A percentile compares a stretch with the other conserved stretches of the same genome.
phyloP scores from a whole-genome alignment of 1,284 basidiomycete genomes.

The Cerrena zonata region DNA sequence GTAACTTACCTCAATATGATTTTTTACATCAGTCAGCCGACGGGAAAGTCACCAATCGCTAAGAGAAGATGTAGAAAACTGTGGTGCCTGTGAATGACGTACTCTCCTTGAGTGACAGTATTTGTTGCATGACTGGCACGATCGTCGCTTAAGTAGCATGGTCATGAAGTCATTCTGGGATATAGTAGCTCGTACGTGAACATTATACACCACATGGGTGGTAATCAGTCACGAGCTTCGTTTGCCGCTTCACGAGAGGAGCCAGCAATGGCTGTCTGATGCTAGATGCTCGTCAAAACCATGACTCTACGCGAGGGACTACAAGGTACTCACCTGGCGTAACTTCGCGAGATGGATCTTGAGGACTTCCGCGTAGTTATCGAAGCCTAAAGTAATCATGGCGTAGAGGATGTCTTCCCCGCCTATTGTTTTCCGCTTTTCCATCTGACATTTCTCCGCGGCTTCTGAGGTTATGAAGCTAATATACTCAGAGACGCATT shows the following conservation, averaged over 20 bases:
- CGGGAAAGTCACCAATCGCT: too few species aligned
- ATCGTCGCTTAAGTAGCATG: too few species aligned
- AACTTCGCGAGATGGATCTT: constrained; percentile 88
- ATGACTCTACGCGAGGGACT: not conserved
- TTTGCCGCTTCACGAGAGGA: constrained; percentile 1
- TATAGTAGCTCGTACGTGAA: too few species aligned
- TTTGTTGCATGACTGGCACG: too few species aligned
- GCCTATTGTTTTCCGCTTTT: constrained; percentile 84
- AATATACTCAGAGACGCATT: constrained; percentile 95
- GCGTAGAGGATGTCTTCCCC: constrained; percentile 89
- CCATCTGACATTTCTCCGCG: constrained; percentile 80
- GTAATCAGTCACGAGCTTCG: not conserved
- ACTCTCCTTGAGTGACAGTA: too few species aligned
- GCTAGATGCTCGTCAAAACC: not conserved
- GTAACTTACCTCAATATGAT: too few species aligned
- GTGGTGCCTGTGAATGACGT: too few species aligned
- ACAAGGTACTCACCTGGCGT: constrained; percentile 66
- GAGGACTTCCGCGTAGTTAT: constrained; percentile 87
- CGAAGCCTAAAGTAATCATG: constrained; percentile 85
- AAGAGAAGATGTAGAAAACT: too few species aligned
- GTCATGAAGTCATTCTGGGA: too few species aligned
- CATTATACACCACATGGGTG: too few species aligned
- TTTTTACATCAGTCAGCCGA: too few species aligned
- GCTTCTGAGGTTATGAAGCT: constrained; percentile 90
- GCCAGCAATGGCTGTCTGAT: constrained; percentile 7